Conservation (phyloP, 2,329 filamentous ascomycete species). For the Colletotrichum tamarilloi region DNA sequence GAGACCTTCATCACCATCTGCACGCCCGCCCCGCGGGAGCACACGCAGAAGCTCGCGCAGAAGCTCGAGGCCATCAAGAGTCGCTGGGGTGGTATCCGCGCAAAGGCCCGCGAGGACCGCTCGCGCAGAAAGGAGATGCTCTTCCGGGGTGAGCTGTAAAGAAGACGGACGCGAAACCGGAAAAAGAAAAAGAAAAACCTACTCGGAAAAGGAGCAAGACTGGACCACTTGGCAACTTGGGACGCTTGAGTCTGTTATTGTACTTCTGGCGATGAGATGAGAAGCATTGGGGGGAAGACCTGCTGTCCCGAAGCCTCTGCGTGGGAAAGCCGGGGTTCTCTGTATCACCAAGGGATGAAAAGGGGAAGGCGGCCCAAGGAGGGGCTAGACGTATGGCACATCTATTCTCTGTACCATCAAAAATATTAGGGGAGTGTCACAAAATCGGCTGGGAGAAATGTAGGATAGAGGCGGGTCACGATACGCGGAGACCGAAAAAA, state of each 20-base stretch:
- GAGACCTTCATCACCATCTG: constrained; percentile 66
- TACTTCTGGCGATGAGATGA: neutral
- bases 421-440: neutral
- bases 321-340: neutral
- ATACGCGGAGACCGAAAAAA: neutral
- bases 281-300: neutral
- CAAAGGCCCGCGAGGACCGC: constrained; percentile 66
- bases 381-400: neutral
- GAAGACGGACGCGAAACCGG: neutral
- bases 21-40: constrained; percentile 59
- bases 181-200: neutral
- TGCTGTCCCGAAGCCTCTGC: neutral
- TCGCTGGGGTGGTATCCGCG: constrained; percentile 68
- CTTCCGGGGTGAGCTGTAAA: constrained; percentile 62
- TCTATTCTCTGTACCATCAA: constrained; percentile 26
- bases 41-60: constrained; percentile 57
- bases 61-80: constrained; percentile 60
- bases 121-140: constrained; percentile 64
- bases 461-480: constrained; percentile 25
- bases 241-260: neutral
- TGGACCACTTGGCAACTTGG: neutral
- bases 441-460: neutral
- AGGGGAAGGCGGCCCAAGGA: neutral
- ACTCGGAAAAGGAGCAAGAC: neutral
- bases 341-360: constrained; percentile 24